phyloP scores from a whole-genome alignment of 805 yeast genomes.

The Barnettozyma wickerhamii region DNA sequence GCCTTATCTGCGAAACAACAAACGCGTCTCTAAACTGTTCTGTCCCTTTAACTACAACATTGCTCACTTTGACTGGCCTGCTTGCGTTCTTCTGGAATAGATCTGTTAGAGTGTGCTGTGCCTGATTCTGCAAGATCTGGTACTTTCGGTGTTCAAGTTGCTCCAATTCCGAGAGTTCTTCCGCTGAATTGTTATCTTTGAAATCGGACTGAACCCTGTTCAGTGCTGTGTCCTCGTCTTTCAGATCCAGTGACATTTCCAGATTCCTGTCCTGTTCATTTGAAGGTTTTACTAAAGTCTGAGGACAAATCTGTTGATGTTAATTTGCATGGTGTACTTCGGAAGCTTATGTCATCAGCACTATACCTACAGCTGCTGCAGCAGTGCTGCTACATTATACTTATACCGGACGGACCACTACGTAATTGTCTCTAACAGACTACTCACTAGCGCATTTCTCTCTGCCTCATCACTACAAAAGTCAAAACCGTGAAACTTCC shows the following conservation, averaged over 20 bases:
- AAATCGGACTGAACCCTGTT: constrained; percentile 21
- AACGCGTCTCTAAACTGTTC: constrained; percentile 43
- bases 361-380: no score
- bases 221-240: constrained; percentile 18
- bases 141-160: constrained; percentile 27
- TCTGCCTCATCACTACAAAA: no score
- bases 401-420: no score
- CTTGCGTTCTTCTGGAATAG: constrained; percentile 29
- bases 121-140: constrained; percentile 26
- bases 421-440: no score
- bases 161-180: constrained; percentile 10
- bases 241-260: constrained; percentile 16
- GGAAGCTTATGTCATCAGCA: no score
- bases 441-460: no score
- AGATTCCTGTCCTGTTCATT: no score
- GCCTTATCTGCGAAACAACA: constrained; percentile 41
- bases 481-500: no score
- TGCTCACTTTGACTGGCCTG: constrained; percentile 39
- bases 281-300: no score
- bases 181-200: constrained; percentile 13
- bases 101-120: constrained; percentile 23
- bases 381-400: no score
- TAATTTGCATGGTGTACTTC: no score
- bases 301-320: no score
- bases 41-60: constrained; percentile 45